Evolutionary conservation across 2,329 filamentous ascomycete species (phyloP), one percentile per base, ranked within the genome.

Genomic region (Penicillium digitatum): DNA sequence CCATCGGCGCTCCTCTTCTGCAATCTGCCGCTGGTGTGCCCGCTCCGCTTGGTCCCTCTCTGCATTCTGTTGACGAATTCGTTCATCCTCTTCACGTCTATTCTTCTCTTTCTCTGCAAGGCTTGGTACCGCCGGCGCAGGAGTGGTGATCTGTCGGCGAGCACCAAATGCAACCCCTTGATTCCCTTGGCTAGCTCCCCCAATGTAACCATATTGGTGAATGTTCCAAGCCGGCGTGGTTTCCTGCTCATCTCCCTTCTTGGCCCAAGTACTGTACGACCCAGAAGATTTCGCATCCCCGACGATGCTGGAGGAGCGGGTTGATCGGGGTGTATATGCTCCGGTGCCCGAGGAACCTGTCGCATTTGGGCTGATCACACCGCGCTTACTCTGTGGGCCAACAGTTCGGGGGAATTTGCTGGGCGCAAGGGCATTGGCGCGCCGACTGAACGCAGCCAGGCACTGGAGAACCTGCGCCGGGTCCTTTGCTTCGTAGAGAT

Each of bases 161-260:
- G 87, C 90, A 53, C 94, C 94, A 73, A 97, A 97, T 11, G 89
- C 85, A 64, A 99, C 90, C 18, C 94, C 94, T 58, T 96, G 85
- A 66, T 95, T 97, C 3, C 90, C 93, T 72, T 99, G 94, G 67
- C 90, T 96, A 26, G 94, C 94, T 46, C 94, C 94, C 55, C 94
- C 94, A 88, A 97, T 94, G 74, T 96, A 99, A 8, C 94, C 92
- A 70, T 99, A 99, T 71, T 99, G 94, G 54, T 92, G 88, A 64
- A 97, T 97, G 70, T 97, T 99, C 94, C 94, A 99, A 1, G 94
- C 94, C 0, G 94, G 94, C 26, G 87, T 81, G 1, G 92, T 96
- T 42, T 81, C 82, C 16, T 83, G 84, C 72, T 96, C 89, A 63
- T 96, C 90, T 52, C 83, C 82, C 72, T 83, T 89, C 71, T 85